phyloP scores from a whole-genome alignment of 768 basidiomycete genomes.

The Leccinum sublutescens region DNA sequence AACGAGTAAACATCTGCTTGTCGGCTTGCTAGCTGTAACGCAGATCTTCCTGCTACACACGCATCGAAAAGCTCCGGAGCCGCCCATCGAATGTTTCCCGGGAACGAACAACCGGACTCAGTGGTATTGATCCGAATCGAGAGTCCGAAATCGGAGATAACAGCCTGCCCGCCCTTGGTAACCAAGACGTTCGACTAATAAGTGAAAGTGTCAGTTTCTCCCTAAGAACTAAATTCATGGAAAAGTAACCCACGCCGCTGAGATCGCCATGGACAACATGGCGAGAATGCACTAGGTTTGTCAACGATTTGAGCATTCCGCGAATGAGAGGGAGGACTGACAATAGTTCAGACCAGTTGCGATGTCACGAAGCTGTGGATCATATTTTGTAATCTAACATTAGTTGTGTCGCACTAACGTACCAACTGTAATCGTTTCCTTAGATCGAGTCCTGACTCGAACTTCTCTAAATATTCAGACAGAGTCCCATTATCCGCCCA shows the following conservation, averaged over 20 bases:
- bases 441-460: constrained; percentile 8
- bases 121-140: constrained; percentile 14
- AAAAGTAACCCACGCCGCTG: constrained; percentile 30
- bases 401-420: not conserved
- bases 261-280: constrained; percentile 40
- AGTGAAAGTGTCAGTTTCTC: not conserved
- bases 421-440: constrained; percentile 19
- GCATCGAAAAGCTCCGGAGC: constrained; percentile 26
- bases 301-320: not conserved
- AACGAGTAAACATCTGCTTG: constrained; percentile 30
- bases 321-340: not conserved
- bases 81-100: constrained; percentile 31
- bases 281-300: constrained; percentile 21
- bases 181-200: constrained; percentile 27
- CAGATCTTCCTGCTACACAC: not conserved
- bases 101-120: constrained; percentile 9
- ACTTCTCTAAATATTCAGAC: constrained; percentile 28
- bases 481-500: constrained; percentile 34
- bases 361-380: constrained; percentile 24
- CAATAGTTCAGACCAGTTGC: constrained; percentile 25
- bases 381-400: not conserved
- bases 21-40: constrained; percentile 9
- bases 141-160: constrained; percentile 34
- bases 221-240: not conserved
- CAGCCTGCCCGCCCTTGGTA: constrained; percentile 6